phyloP scores from a whole-genome alignment of 2,329 filamentous ascomycete genomes.

The Periconia digitata region DNA sequence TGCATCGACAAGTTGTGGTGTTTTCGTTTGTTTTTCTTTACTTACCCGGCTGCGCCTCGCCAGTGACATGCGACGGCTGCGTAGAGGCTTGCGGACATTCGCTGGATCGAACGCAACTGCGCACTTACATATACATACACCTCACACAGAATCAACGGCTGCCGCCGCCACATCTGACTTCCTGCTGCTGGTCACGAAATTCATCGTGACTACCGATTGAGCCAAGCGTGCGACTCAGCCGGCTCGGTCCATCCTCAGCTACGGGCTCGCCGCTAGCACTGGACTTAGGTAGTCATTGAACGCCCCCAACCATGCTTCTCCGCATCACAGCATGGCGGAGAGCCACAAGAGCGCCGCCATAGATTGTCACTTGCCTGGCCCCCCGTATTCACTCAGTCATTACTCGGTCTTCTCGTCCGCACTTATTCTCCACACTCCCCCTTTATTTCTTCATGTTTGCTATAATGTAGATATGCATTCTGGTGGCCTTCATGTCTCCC shows the following conservation, averaged over 20 bases:
- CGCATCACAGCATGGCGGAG: conserved; percentile 8
- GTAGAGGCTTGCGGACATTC: no score
- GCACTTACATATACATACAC: no score
- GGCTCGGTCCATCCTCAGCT: conserved; percentile 6
- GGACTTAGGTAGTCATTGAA: conserved; percentile 3
- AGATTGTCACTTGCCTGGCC: not conserved
- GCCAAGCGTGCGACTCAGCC: conserved; percentile 4
- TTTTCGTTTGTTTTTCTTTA: no score
- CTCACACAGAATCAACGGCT: conserved; percentile 7
- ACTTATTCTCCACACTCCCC: not conserved
- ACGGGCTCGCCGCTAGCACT: not conserved
- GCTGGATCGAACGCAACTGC: no score
- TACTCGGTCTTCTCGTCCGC: not conserved
- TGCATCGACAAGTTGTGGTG: no score
- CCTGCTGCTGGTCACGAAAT: no score
- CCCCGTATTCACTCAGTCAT: not conserved
- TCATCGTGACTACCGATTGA: not conserved
- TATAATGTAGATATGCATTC: conserved; percentile 1
- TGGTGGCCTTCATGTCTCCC: conserved; percentile 7
- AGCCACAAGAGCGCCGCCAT: conserved; percentile 5
- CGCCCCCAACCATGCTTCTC: conserved; percentile 4
- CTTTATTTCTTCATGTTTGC: not conserved
- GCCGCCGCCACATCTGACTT: conserved; percentile 1
- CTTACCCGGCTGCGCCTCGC: no score
- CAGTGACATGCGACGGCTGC: no score